phyloP scores from a whole-genome alignment of 106 monocot genomes.

The Acorus gramineus region DNA sequence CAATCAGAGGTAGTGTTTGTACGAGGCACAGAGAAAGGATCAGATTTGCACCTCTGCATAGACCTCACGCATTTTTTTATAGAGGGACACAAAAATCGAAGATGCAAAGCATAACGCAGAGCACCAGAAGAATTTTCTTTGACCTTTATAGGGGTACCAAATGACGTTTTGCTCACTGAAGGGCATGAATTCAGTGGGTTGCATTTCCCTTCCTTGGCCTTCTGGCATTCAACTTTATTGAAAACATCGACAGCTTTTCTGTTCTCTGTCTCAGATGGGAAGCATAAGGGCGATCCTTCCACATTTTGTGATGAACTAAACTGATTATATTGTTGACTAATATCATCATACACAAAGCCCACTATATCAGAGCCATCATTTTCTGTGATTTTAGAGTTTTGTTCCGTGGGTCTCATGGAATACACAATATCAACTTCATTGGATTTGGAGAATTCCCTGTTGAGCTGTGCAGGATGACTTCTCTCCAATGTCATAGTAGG shows the following conservation, averaged over 20 bases:
- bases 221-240: neutral
- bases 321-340: constrained; percentile 1
- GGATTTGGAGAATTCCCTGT: constrained; percentile 4
- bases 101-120: constrained; percentile 84
- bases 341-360: constrained; percentile 6
- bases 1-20: constrained; percentile 6
- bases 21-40: constrained; percentile 42
- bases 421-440: constrained; percentile 1
- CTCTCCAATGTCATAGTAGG: constrained; percentile 3
- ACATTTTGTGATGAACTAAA: constrained; percentile 11
- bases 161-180: constrained; percentile 14
- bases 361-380: constrained; percentile 4
- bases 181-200: constrained; percentile 6
- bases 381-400: constrained; percentile 3
- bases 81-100: constrained; percentile 66
- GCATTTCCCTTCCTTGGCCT: constrained; percentile 1
- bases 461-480: constrained; percentile 17
- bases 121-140: constrained; percentile 27
- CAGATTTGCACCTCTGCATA: constrained; percentile 66
- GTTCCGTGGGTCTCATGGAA: neutral
- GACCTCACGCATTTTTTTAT: constrained; percentile 44
- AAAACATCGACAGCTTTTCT: neutral
- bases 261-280: neutral
- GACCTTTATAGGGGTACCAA: constrained; percentile 21
- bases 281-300: constrained; percentile 1